These are phyloP conservation scores for Nicotiana otophora DNA, from an alignment of 257 asterid species.

Conservation along the genomic window DNA sequence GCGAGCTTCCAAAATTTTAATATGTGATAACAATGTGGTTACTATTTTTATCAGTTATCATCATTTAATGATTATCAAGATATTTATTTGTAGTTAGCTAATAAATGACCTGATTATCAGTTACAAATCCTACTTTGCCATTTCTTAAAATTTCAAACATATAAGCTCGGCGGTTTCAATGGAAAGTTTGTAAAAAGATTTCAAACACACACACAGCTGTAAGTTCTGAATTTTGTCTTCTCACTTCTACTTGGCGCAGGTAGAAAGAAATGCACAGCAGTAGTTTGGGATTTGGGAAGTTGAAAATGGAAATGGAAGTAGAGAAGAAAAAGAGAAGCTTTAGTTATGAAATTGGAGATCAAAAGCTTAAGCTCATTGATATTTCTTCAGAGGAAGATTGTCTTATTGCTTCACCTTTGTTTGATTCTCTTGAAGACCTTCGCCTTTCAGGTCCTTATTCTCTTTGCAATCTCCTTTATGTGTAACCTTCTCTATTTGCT, in stretches of 20 bases:
- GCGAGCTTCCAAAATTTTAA: too few relatives aligned
- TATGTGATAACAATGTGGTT: too few relatives aligned
- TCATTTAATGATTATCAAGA: too few relatives aligned
- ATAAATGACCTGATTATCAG: too few relatives aligned
- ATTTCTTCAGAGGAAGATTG: slow-evolving; percentile 43
- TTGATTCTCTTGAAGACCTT: slow-evolving; percentile 33
- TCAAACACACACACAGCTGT: too few relatives aligned
- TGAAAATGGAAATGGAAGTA: slow-evolving; percentile 16
- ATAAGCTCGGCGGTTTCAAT: too few relatives aligned
- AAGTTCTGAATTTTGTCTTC: neutral
- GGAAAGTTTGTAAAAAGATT: too few relatives aligned
- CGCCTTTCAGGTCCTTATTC: slow-evolving; percentile 37
- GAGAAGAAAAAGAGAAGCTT: slow-evolving; percentile 28
- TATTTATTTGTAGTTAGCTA: too few relatives aligned
- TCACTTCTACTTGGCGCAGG: neutral
- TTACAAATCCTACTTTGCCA: neutral
- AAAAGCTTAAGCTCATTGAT: slow-evolving; percentile 53
- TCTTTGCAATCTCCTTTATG: neutral
- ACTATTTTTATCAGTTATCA: too few relatives aligned
- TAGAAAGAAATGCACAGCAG: too few relatives aligned
- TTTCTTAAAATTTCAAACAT: neutral
- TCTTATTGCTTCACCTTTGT: slow-evolving; percentile 38
- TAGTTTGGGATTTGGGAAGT: neutral
- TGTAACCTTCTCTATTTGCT: too few relatives aligned
- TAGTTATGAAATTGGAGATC: slow-evolving; percentile 27